These are phyloP conservation scores for Colletotrichum endophyticum DNA, from an alignment of 2,329 filamentous ascomycete species.

Conservation along the genomic window DNA sequence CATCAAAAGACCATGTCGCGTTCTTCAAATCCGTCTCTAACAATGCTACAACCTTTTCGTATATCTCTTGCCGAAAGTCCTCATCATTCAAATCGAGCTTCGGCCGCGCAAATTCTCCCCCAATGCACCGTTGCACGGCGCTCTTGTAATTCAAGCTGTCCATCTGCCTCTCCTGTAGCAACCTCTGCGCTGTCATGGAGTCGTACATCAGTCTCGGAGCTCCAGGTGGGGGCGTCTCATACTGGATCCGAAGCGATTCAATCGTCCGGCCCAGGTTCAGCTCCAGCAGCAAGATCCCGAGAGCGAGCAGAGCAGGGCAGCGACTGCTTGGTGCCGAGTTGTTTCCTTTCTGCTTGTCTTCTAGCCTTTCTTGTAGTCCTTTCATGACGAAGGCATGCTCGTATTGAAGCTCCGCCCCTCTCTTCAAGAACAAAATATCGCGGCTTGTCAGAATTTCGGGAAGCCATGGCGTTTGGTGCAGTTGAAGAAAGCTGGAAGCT, in stretches of 20 bases:
- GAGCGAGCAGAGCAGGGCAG: conserved; percentile 12
- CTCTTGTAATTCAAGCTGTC: conserved; percentile 21
- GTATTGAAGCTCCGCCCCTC: background rate
- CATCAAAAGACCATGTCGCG: background rate
- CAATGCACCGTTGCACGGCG: conserved; percentile 22
- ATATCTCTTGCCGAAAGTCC: background rate
- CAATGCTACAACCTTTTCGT: background rate
- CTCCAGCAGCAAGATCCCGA: conserved; percentile 26
- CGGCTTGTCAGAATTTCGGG: background rate
- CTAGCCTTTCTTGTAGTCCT: background rate
- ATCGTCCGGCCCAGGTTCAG: conserved; percentile 15
- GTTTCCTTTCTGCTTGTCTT: background rate
- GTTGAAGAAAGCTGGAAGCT: conserved; percentile 26
- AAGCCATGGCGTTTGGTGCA: conserved; percentile 28
- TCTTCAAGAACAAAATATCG: conserved; percentile 20
- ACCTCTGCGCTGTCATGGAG: background rate
- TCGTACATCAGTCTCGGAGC: background rate
- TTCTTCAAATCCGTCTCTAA: background rate
- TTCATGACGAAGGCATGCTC: conserved; percentile 8
- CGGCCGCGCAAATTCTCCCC: background rate
- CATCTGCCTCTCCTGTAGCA: background rate
- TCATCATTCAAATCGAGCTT: background rate
- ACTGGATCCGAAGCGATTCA: background rate
- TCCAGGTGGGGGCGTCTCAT: background rate
- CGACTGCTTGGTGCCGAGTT: background rate